phyloP scores from a whole-genome alignment of 202 grass and related monocot species.

The Bolboschoenoplectus hybrid region DNA sequence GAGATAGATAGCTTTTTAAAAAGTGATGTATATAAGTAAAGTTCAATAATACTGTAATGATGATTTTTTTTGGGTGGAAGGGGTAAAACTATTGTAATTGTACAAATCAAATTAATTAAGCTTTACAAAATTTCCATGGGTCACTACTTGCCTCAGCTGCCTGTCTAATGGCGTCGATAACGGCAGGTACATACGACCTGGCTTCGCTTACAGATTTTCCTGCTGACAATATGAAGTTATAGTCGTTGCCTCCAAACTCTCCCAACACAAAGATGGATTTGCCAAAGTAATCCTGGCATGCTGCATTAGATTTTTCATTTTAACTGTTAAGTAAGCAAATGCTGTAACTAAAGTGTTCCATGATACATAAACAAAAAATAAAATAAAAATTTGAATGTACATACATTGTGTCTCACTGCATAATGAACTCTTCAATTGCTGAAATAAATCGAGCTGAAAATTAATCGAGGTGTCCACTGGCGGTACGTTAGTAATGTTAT shows the following conservation, averaged over 20 bases:
- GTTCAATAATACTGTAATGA: background rate
- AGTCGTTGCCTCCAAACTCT: constrained; percentile 71
- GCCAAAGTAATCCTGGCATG: constrained; percentile 51
- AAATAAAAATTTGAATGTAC: background rate
- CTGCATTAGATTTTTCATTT: constrained; percentile 28
- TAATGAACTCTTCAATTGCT: constrained; percentile 47
- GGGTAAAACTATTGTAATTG: too few species aligned
- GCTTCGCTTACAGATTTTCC: constrained; percentile 34
- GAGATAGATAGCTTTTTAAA: background rate
- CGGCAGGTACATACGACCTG: background rate
- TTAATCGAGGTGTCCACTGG: constrained; percentile 44
- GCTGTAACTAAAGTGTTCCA: background rate
- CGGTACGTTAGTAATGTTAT: constrained; percentile 27
- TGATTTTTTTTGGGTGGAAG: too few species aligned
- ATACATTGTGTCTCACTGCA: constrained; percentile 43
- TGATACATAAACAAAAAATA: background rate
- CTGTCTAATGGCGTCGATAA: constrained; percentile 32
- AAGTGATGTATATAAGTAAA: background rate
- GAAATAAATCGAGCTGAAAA: constrained; percentile 52
- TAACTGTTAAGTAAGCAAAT: background rate
- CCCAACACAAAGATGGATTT: constrained; percentile 60
- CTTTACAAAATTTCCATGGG: background rate
- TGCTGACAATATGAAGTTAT: constrained; percentile 44
- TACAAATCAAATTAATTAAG: background rate
- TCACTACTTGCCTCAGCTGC: constrained; percentile 9